A percentile compares a stretch with the other conserved stretches of the same genome.
phyloP scores from a whole-genome alignment of 352 stramenopile genomes.

The Globisporangium nagaii region DNA sequence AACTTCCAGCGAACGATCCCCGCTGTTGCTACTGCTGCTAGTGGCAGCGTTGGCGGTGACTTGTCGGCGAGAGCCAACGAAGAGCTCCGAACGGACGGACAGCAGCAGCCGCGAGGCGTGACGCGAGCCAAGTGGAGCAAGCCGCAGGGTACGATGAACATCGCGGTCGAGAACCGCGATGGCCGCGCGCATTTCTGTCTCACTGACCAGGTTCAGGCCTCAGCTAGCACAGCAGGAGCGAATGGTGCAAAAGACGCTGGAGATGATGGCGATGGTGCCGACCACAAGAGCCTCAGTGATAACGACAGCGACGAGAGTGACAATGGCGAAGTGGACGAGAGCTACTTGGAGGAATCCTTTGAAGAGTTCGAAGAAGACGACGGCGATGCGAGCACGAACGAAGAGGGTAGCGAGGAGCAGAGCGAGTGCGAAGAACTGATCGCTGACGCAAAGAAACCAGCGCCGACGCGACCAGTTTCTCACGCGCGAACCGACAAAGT shows the following conservation, averaged over 20 bases:
- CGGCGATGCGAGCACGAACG: neutral
- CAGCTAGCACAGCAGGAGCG: slow-evolving; percentile 6
- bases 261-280: neutral
- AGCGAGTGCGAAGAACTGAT: slow-evolving; percentile 1
- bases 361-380: slow-evolving; percentile 71
- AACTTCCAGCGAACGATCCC: slow-evolving; percentile 15
- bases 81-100: too few relatives aligned
- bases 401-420: too few relatives aligned
- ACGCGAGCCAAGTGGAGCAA: slow-evolving; percentile 55
- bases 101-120: neutral
- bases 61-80: slow-evolving; percentile 3
- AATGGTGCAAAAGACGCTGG: neutral
- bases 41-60: neutral
- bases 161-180: slow-evolving; percentile 33
- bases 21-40: too few relatives aligned
- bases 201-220: slow-evolving; percentile 5
- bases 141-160: slow-evolving; percentile 33
- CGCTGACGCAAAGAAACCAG: slow-evolving; percentile 1
- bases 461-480: neutral
- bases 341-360: slow-evolving; percentile 80
- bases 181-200: slow-evolving; percentile 27
- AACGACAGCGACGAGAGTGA: slow-evolving; percentile 8
- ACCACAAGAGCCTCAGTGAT: neutral
- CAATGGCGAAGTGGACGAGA: slow-evolving; percentile 37
- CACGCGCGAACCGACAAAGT: neutral